Conservation (phyloP, 2,329 filamentous ascomycete species). For the Alternaria ethzedia region DNA sequence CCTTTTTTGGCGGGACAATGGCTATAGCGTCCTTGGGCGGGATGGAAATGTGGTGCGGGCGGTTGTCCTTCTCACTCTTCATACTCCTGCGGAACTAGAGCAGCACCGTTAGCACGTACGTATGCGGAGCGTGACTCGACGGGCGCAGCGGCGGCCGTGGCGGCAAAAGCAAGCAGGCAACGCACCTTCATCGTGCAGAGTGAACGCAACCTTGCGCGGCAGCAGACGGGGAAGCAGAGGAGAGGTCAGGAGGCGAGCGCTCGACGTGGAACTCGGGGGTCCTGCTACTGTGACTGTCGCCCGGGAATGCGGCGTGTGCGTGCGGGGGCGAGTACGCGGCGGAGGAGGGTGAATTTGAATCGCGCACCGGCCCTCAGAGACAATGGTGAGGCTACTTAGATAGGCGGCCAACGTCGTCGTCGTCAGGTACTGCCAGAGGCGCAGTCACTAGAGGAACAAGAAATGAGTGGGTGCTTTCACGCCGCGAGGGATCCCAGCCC, state of each 20-base stretch:
- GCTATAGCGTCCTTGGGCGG: constrained; percentile 85
- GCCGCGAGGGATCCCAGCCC: constrained; percentile 12
- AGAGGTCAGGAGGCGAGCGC: constrained; percentile 10
- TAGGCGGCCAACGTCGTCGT: constrained; percentile 5
- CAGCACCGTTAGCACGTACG: constrained; percentile 33
- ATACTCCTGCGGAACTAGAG: constrained; percentile 77
- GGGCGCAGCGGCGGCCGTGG: constrained; percentile 10
- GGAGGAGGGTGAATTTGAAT: constrained; percentile 2
- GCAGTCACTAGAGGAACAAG: constrained; percentile 7
- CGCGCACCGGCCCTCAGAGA: constrained; percentile 5
- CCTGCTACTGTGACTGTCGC: constrained; percentile 4
- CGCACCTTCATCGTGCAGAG: constrained; percentile 27
- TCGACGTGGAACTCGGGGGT: not conserved
- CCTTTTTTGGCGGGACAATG: constrained; percentile 93
- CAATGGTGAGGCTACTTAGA: not conserved
- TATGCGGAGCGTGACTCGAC: constrained; percentile 27
- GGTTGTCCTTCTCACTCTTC: constrained; percentile 83
- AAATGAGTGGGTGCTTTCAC: constrained; percentile 11
- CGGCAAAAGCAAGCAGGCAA: constrained; percentile 5
- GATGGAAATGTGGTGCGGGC: constrained; percentile 76
- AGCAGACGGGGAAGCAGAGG: constrained; percentile 6
- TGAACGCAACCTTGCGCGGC: constrained; percentile 23
- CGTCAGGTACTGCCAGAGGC: constrained; percentile 10
- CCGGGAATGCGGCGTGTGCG: constrained; percentile 15
- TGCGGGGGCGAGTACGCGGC: constrained; percentile 13